Percentiles rank a stretch among this genome's conserved stretches.
phyloP scores from a whole-genome alignment of 768 basidiomycete genomes.

The Boletus vinaceobasis region DNA sequence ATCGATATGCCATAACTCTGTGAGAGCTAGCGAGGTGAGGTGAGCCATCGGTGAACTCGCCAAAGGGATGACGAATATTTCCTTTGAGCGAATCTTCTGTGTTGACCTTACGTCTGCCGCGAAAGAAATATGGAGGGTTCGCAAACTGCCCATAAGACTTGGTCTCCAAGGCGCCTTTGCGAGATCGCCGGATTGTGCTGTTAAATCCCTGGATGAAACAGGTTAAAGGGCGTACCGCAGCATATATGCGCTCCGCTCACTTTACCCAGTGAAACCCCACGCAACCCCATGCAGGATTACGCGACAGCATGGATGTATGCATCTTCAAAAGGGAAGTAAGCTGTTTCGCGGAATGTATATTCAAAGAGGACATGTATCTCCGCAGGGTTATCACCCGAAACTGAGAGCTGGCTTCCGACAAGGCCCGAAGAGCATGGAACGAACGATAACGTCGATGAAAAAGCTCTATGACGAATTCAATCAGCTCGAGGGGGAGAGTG shows the following conservation, averaged over 20 bases:
- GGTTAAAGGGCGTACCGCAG: not conserved
- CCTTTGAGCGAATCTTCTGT: conserved; percentile 37
- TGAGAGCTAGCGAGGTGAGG: conserved; percentile 49
- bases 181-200: conserved; percentile 16
- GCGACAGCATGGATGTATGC: conserved; percentile 31
- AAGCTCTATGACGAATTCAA: conserved; percentile 29
- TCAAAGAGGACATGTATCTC: conserved; percentile 26
- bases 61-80: conserved; percentile 33
- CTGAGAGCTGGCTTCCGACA: conserved; percentile 39
- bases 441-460: conserved; percentile 16
- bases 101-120: conserved; percentile 41
- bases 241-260: conserved; percentile 36
- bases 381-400: conserved; percentile 45
- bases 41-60: conserved; percentile 25
- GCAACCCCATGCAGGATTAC: conserved; percentile 7
- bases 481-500: conserved; percentile 31
- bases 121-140: conserved; percentile 42
- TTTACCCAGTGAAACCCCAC: conserved; percentile 44
- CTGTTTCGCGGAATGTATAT: conserved; percentile 18
- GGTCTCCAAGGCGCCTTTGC: conserved; percentile 26
- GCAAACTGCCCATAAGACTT: conserved; percentile 33
- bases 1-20: conserved; percentile 57
- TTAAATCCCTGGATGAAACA: conserved; percentile 16
- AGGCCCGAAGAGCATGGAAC: conserved; percentile 36
- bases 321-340: conserved; percentile 29